Base-by-base conservation (phyloP, 2,329 filamentous ascomycete species). In the Anthostomella pinea region DNA sequence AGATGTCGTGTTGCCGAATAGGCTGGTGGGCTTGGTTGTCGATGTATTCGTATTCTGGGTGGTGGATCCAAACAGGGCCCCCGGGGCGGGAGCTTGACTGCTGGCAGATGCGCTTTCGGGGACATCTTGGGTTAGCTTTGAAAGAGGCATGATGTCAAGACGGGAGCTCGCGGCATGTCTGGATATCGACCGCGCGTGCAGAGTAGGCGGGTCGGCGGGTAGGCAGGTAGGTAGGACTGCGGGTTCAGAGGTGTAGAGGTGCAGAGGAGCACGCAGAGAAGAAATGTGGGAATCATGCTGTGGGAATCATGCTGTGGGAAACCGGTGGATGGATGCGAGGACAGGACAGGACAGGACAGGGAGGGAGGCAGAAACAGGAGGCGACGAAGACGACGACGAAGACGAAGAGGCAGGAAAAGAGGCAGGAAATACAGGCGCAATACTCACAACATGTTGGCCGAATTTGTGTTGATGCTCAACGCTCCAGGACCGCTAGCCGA, bases 391-490 rank as follows among this genome's bases (percentile, higher is more conserved):
- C 8, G 21, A 7, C 28, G 28, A 27, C 24, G 48, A 36, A 60
- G 23, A 26, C 22, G 34, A 24, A 27, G 14, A 32, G 18, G 25
- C n/a, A 14, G 14, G 17, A 26, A 11, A 28, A n/a, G n/a, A n/a
- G n/a, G n/a, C n/a, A n/a, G n/a, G n/a, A n/a, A n/a, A n/a, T n/a
- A n/a, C n/a, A n/a, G n/a, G n/a, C n/a, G n/a, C n/a, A n/a, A n/a
- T n/a, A 66, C 71, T 58, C 52, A 76, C 73, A 73, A 72, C 43
- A 70, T 60, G 58, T 80, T 81, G 45, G 78, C 78, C 39, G 74
- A 67, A 46, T 70, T 72, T 13, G 77, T 81, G 62, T 82, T 83
- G 63, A 82, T 81, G 54, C 73, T 79, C 47, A 82, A 68, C 55
- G 74, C 76, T 46, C 68, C 73, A 43, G 76, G 76, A 53, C 73